phyloP scores from a whole-genome alignment of 2,329 filamentous ascomycete species.

The Xylogone sp. region DNA sequence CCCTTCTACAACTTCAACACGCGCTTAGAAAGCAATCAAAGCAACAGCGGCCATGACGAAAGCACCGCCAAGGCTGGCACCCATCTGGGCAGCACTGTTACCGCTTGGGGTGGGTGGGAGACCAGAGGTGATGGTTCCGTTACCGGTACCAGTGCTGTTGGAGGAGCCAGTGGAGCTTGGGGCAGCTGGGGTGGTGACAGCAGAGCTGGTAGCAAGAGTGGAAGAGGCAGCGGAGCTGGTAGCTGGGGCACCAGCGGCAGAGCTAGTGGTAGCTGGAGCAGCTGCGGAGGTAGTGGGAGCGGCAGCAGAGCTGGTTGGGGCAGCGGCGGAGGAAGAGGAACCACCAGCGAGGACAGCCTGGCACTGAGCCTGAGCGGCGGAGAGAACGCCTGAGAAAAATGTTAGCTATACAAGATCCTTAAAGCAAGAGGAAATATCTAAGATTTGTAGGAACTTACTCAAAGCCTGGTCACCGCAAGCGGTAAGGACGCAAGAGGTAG shows the following conservation, averaged over 20 bases:
- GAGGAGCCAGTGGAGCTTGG: no score
- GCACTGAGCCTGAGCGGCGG: background rate
- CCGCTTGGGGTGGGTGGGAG: background rate
- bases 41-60: background rate
- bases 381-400: background rate
- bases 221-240: background rate
- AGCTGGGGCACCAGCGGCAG: background rate
- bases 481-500: constrained; percentile 17
- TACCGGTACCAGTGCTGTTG: background rate
- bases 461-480: constrained; percentile 15
- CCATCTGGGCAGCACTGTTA: background rate
- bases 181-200: background rate
- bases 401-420: background rate
- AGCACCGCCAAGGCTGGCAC: background rate
- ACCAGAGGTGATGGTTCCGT: background rate
- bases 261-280: background rate
- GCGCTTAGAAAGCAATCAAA: constrained; percentile 1
- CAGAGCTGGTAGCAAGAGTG: background rate
- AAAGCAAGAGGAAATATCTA: background rate
- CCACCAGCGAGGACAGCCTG: background rate
- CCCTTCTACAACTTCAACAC: background rate
- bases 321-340: no score
- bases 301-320: background rate
- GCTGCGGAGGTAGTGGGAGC: background rate
- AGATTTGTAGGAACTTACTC: constrained; percentile 13